Percentiles rank a stretch among this genome's conserved stretches.
These are phyloP conservation scores for Ceratocystis lukuohia DNA, from an alignment of 2,329 filamentous ascomycete species.

Conservation along the genomic window DNA sequence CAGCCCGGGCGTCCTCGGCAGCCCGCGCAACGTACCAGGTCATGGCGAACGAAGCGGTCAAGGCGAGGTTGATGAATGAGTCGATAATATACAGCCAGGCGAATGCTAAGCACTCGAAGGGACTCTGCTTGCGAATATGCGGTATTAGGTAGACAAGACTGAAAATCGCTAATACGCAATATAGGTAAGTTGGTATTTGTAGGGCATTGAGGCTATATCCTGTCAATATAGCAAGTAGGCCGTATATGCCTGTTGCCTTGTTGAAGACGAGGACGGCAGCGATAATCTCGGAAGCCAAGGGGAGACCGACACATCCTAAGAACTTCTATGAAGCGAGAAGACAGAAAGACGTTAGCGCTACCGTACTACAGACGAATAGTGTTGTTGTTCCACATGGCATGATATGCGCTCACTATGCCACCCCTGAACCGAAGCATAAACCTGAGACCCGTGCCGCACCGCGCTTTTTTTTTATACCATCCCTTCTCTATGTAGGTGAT, in stretches of 20 bases:
- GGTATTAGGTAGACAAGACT: constrained; percentile 58
- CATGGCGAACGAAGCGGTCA: constrained; percentile 68
- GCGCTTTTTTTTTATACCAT: background rate
- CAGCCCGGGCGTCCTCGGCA: constrained; percentile 23
- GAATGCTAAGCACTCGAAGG: constrained; percentile 66
- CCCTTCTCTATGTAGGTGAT: background rate
- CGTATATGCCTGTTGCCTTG: constrained; percentile 83
- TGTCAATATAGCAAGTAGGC: constrained; percentile 75
- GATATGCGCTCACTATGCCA: background rate
- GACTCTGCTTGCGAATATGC: constrained; percentile 64
- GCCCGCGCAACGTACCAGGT: constrained; percentile 69
- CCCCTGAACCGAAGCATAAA: background rate
- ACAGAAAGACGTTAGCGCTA: background rate
- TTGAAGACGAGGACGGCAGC: constrained; percentile 75
- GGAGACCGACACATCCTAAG: constrained; percentile 72
- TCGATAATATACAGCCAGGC: constrained; percentile 80
- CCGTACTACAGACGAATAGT: background rate
- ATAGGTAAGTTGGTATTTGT: constrained; percentile 84
- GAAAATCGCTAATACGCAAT: constrained; percentile 60
- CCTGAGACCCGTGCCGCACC: background rate
- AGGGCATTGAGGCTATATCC: constrained; percentile 70
- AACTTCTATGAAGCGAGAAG: constrained; percentile 49
- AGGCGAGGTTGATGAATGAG: constrained; percentile 65
- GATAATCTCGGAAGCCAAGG: constrained; percentile 75
- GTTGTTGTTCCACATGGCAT: background rate